These are phyloP conservation scores for Echinosophora koreensis DNA, from an alignment of 306 rosid species.

Conservation along the genomic window DNA sequence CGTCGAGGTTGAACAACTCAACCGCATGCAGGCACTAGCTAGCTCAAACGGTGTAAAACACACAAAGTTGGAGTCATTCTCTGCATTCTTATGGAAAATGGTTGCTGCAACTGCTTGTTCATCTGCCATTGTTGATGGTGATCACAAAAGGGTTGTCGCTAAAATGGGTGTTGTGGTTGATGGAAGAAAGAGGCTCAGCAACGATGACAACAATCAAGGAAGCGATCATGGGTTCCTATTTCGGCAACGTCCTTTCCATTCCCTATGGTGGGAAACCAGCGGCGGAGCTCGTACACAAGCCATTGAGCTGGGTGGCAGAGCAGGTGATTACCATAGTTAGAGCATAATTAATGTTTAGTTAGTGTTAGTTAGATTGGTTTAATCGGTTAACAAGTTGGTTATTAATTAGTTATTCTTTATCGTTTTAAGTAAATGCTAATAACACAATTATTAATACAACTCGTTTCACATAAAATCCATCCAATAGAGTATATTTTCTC, in stretches of 20 bases:
- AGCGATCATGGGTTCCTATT: slow-evolving; percentile 49
- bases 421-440: no score
- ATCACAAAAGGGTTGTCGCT: slow-evolving; percentile 28
- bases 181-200: slow-evolving; percentile 60
- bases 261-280: slow-evolving; percentile 52
- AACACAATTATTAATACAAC: no score
- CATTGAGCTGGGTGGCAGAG: slow-evolving; percentile 56
- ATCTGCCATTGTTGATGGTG: not conserved
- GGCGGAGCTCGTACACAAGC: slow-evolving; percentile 51
- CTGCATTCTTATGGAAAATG: slow-evolving; percentile 78
- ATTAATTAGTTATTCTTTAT: no score
- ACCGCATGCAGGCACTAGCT: slow-evolving; percentile 54
- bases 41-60: slow-evolving; percentile 38
- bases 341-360: no score
- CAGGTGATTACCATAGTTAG: slow-evolving; percentile 37
- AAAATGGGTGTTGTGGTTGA: slow-evolving; percentile 82
- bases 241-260: slow-evolving; percentile 75
- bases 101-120: slow-evolving; percentile 38
- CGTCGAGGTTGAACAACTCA: slow-evolving; percentile 48
- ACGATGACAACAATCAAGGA: slow-evolving; percentile 21
- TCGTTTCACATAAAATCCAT: no score
- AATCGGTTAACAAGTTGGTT: no score
- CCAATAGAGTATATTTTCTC: no score
- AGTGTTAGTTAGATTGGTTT: no score
- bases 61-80: slow-evolving; percentile 63